Evolutionary conservation across 768 basidiomycete species (phyloP).

Genomic region (Tephrocybe rancida): DNA sequence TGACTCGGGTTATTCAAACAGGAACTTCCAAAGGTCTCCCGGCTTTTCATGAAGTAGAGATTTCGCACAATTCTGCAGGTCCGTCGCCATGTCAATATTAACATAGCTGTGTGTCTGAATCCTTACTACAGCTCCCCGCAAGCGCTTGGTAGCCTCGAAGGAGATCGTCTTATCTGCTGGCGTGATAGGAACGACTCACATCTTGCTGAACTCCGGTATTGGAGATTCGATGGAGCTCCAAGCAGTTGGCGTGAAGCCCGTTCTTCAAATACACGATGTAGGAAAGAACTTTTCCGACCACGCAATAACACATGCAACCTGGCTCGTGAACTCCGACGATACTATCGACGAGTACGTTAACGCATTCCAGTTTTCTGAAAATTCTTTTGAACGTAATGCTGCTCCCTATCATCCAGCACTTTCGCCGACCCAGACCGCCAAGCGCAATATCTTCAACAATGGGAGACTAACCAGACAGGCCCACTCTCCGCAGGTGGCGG

Average conservation of each 20-base stretch:
- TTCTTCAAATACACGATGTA: neutral
- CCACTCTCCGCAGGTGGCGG: too few species aligned
- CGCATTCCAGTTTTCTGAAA: too few species aligned
- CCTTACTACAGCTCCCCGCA: neutral
- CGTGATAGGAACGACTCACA: neutral
- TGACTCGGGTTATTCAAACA: neutral
- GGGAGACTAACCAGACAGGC: neutral
- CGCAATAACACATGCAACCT: neutral
- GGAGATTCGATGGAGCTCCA: neutral
- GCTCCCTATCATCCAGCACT: neutral
- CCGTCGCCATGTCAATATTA: neutral
- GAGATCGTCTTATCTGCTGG: neutral
- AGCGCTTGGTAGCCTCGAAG: neutral
- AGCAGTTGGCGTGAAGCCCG: neutral
- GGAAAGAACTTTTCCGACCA: slow-evolving; percentile 2
- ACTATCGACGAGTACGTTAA: slow-evolving; percentile 1
- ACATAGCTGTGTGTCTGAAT: neutral
- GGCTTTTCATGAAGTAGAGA: neutral
- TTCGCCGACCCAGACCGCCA: neutral
- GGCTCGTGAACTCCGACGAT: slow-evolving; percentile 1
- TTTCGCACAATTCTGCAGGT: neutral
- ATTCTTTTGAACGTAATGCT: too few species aligned
- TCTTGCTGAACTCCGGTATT: neutral
- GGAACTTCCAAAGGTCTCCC: neutral
- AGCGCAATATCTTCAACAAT: neutral